These are phyloP conservation scores for Gossypium australe DNA, from an alignment of 345 rosid genomes.

Conservation along the genomic window DNA sequence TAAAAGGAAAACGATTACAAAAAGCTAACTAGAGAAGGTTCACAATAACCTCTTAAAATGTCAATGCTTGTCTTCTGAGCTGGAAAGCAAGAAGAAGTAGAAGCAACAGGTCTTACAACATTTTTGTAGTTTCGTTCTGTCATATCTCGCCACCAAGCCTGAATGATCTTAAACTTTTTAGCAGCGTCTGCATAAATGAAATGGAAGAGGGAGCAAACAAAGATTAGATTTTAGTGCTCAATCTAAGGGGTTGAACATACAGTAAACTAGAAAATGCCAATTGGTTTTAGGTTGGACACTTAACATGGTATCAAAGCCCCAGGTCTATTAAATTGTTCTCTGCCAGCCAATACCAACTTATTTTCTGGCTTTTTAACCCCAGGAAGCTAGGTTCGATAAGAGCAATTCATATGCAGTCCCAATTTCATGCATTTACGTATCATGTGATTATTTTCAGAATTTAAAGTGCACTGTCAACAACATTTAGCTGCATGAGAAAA, in stretches of 20 bases:
- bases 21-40: constrained; percentile 5
- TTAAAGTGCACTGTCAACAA: background rate
- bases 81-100: constrained; percentile 28
- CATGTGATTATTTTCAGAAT: background rate
- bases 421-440: background rate
- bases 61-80: constrained; percentile 21
- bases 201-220: background rate
- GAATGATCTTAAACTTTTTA: constrained; percentile 65
- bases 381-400: background rate
- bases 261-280: constrained; percentile 4
- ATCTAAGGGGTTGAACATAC: background rate
- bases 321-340: background rate
- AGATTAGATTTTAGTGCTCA: background rate
- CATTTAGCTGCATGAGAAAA: background rate
- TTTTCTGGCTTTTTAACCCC: background rate
- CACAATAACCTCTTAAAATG: constrained; percentile 40
- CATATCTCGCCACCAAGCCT: constrained; percentile 94
- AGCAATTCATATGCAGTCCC: background rate
- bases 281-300: background rate
- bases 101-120: constrained; percentile 29
- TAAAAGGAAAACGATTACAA: background rate
- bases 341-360: background rate
- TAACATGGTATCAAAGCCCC: background rate
- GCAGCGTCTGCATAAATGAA: constrained; percentile 50
- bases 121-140: constrained; percentile 43